phyloP scores from a whole-genome alignment of 2,329 filamentous ascomycete genomes.

The Sporothrix brasiliensis region DNA sequence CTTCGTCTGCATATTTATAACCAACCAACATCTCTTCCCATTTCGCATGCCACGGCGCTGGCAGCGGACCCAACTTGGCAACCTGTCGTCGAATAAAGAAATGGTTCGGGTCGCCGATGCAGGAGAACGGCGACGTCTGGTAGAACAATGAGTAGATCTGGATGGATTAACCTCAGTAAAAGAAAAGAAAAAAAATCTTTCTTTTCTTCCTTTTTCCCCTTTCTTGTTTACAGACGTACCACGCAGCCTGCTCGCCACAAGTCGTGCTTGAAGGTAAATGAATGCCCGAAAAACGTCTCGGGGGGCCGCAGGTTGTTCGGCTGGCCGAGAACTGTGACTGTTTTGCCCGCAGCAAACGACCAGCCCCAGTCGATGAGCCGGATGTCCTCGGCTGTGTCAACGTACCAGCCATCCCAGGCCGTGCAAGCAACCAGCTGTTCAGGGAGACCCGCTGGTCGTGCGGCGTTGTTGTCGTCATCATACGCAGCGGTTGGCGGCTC shows the following conservation, averaged over 20 bases:
- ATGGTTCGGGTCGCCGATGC: too few relatives aligned
- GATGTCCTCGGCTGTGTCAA: background rate
- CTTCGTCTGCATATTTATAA: too few relatives aligned
- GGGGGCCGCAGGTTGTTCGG: background rate
- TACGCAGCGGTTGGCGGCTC: background rate
- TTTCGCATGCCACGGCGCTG: too few relatives aligned
- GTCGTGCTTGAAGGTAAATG: slow-evolving; percentile 14
- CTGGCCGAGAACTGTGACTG: slow-evolving; percentile 1
- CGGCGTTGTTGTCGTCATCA: background rate
- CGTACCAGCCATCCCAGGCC: too few relatives aligned
- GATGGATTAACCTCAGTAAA: too few relatives aligned
- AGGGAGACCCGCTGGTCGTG: background rate
- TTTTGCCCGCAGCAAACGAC: background rate
- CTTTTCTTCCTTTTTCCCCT: too few relatives aligned
- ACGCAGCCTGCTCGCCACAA: background rate
- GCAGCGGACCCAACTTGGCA: too few relatives aligned
- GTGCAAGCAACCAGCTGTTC: background rate
- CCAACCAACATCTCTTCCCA: too few relatives aligned
- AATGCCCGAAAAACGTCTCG: background rate
- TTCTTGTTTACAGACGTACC: background rate
- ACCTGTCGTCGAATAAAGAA: too few relatives aligned
- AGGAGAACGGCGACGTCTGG: too few relatives aligned
- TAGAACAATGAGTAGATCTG: too few relatives aligned
- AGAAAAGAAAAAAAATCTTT: too few relatives aligned
- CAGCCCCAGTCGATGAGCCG: slow-evolving; percentile 21